These are phyloP conservation scores for Cardamine chenopodiifolia DNA, from an alignment of 345 rosid species.

Conservation along the genomic window DNA sequence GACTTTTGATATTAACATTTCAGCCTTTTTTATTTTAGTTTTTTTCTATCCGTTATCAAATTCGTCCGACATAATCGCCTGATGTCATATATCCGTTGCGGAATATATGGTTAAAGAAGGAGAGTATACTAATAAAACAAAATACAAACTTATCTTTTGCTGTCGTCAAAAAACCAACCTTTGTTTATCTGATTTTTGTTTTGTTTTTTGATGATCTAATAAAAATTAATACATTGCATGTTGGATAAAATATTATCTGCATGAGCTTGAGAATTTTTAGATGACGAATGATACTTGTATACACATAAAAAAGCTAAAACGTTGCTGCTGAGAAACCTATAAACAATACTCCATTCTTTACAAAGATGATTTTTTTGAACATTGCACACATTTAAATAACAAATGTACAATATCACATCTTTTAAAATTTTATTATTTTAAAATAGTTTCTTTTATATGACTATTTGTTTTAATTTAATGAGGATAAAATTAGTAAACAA, in stretches of 20 bases:
- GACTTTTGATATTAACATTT: conserved; percentile 22
- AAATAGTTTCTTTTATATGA: too few species aligned
- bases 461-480: too few species aligned
- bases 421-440: too few species aligned
- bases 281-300: too few species aligned
- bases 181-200: not conserved
- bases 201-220: not conserved
- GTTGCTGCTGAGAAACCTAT: too few species aligned
- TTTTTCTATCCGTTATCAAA: not conserved
- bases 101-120: not conserved
- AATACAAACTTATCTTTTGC: conserved; percentile 2
- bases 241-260: not conserved
- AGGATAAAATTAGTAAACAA: too few species aligned
- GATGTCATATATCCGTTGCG: conserved; percentile 30
- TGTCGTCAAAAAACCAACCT: conserved; percentile 5
- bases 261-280: not conserved
- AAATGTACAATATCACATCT: too few species aligned
- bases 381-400: too few species aligned
- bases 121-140: not conserved
- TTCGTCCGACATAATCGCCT: conserved; percentile 2
- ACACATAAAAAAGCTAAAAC: too few species aligned
- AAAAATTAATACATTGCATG: not conserved
- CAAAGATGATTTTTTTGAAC: too few species aligned
- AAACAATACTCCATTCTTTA: too few species aligned
- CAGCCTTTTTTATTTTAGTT: not conserved